Conservation (phyloP, 2,329 filamentous ascomycete species). For the Ceratocystis harringtonii region DNA sequence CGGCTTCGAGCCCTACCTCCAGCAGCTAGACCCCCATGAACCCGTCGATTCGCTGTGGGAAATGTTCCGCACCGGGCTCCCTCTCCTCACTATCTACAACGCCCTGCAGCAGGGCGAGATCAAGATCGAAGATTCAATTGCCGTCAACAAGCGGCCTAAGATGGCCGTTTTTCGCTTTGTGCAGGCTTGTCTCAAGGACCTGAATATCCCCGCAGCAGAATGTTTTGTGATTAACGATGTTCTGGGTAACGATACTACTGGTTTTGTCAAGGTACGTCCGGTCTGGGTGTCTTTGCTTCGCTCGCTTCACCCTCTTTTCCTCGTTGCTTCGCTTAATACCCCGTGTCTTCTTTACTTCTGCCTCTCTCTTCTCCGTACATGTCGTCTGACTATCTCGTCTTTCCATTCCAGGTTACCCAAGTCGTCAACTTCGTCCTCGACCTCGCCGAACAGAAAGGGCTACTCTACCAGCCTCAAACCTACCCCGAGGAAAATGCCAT, state of each 20-base stretch:
- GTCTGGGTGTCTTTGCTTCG: slow-evolving; percentile 8
- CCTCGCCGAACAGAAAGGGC: slow-evolving; percentile 61
- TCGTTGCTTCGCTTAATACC: background rate
- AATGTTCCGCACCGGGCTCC: slow-evolving; percentile 67
- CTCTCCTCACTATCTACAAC: slow-evolving; percentile 82
- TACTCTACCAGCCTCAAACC: slow-evolving; percentile 48
- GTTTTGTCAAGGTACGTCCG: slow-evolving; percentile 71
- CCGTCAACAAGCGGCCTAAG: slow-evolving; percentile 66
- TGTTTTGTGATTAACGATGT: slow-evolving; percentile 87
- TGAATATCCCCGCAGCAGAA: slow-evolving; percentile 64
- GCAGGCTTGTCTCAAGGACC: slow-evolving; percentile 69
- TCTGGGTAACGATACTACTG: slow-evolving; percentile 86
- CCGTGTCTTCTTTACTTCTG: background rate
- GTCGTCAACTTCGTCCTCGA: slow-evolving; percentile 89
- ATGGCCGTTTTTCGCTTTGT: slow-evolving; percentile 85
- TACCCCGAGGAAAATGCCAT: slow-evolving; percentile 38
- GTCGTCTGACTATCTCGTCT: background rate
- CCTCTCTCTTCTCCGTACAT: slow-evolving; percentile 11
- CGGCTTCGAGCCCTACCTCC: slow-evolving; percentile 60
- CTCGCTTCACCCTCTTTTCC: background rate
- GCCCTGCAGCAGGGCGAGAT: slow-evolving; percentile 57
- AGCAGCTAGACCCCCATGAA: slow-evolving; percentile 53
- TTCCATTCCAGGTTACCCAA: slow-evolving; percentile 48
- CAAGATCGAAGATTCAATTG: slow-evolving; percentile 46
- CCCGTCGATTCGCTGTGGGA: slow-evolving; percentile 88